Evolutionary conservation across 495 filamentous ascomycete species (phyloP), one percentile per base, ranked within the genome.

Genomic region (Platismatia glauca): DNA sequence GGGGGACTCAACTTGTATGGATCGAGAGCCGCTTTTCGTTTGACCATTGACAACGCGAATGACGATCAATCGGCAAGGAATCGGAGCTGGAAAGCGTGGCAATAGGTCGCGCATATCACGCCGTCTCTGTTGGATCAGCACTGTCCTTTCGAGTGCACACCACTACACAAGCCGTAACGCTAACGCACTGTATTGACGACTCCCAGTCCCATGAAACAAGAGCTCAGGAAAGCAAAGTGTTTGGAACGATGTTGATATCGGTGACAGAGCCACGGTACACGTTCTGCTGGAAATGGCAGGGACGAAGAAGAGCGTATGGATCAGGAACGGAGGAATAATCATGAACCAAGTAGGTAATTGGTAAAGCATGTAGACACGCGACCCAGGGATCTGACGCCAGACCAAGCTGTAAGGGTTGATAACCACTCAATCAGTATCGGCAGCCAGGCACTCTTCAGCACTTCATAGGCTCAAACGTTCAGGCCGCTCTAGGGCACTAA

Each of bases 391-490:
- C 29, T n/a, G 29, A 53, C 50, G 50, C 27, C 50, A 53, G n/a
- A n/a, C 15, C 50, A 53, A 9, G 13, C 50, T 33, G 50, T 53
- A 53, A 53, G 50, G 50, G 46, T 29, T 50, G 46, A 33, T 7
- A 53, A 31, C 29, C 50, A 31, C 15, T 53, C 20, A 53, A 29
- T 2, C 50, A 31, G 60, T 62, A 62, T 62, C 60, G 56, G 60
- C 43, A 44, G 18, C 31, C 33, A 52, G 55, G 41, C 61, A 48
- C 57, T 61, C 39, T 24, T 16, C 38, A 46, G 58, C 63, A 29
- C 58, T 60, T 65, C 58, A 65, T 61, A 65, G 63, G 60, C 60
- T 65, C 58, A 65, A 65, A 65, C 50, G 50, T 59, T 59, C 56
- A 64, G 62, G 56, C 56, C 56, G 46, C 48, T 41, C 38, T 11